These are phyloP conservation scores for Agaricus blazei DNA, from an alignment of 768 basidiomycete genomes.

Conservation along the genomic window DNA sequence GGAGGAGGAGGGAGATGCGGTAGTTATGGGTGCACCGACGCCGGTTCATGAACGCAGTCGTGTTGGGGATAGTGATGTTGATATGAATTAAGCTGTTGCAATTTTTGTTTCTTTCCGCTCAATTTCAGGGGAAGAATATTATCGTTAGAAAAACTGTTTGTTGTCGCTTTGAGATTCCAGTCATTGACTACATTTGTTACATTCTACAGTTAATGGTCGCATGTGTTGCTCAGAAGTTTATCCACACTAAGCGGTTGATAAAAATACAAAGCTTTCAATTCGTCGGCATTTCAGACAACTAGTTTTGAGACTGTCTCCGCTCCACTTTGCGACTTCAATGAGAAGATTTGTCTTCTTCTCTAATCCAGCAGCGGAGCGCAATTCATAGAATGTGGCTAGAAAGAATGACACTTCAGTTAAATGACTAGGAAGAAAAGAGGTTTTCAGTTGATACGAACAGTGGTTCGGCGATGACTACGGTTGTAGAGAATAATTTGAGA, in stretches of 20 bases:
- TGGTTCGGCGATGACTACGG: slow-evolving; percentile 72
- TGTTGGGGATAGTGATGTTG: background rate
- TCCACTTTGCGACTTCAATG: slow-evolving; percentile 78
- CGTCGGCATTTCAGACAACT: slow-evolving; percentile 72
- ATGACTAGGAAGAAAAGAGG: background rate
- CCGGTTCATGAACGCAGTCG: background rate
- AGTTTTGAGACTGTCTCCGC: slow-evolving; percentile 75
- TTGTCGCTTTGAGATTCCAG: too few relatives aligned
- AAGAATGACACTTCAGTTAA: background rate
- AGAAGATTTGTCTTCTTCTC: slow-evolving; percentile 76
- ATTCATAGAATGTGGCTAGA: slow-evolving; percentile 77
- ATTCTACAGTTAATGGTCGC: too few relatives aligned
- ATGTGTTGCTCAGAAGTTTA: too few relatives aligned
- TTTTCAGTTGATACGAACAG: slow-evolving; percentile 39
- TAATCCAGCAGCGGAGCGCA: slow-evolving; percentile 64
- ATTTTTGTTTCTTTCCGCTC: background rate
- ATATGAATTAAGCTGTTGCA: background rate
- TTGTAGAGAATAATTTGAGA: slow-evolving; percentile 59
- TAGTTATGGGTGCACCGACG: background rate
- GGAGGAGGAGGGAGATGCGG: slow-evolving; percentile 6
- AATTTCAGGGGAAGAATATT: background rate
- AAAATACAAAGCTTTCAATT: slow-evolving; percentile 16
- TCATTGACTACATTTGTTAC: too few relatives aligned
- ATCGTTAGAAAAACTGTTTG: background rate
- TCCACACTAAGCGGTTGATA: background rate